Base-by-base conservation (phyloP, 306 rosid species). In the Ceratonia siliqua region DNA sequence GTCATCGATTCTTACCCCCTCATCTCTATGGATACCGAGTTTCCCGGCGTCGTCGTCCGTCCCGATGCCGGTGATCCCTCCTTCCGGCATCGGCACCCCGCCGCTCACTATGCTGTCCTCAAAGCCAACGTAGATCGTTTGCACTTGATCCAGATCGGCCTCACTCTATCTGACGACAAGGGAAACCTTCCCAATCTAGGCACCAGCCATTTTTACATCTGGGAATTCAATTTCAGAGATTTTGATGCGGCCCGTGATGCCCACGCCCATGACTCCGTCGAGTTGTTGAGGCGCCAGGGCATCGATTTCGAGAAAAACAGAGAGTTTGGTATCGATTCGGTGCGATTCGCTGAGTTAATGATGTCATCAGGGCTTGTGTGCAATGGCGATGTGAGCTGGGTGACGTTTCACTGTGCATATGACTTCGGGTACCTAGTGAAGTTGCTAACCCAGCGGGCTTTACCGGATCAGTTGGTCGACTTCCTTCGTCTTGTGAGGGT, bases 11-110 rank as follows among this genome's bases (percentile, higher is more conserved):
- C 53, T 0, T 55, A 32, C 69, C 91, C 92, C 0, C 8, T 72
- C 11, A 54, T 89, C 38, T 70, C 97, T 6, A 91, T 91, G 97
- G 95, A 91, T 28, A 91, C 97, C 0, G 97, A 91, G 67, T 91
- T 91, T 42, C 97, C 97, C 3, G 97, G 97, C 24, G 84, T 91
- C 7, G 87, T 91, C 0, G 41, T 78, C 71, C 85, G 81, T 10
- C 79, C 83, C 5, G 87, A 78, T 43, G 1, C 83, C 12, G 74
- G 22, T 0, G 85, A 78, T 22, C 79, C 73, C 21, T 35, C 49
- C 6, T 11, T 55, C 8, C 27, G 20, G 12, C 57, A 20, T 30
- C 79, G 67, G 4, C 67, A 53, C 1, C 42, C 83, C 10, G 46
- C 32, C 15, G 32, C 65, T 0, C 80, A 86, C 43, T 91, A 88